These are phyloP conservation scores for Massariosphaeria phaeospora DNA, from an alignment of 495 filamentous ascomycete species.

Conservation along the genomic window DNA sequence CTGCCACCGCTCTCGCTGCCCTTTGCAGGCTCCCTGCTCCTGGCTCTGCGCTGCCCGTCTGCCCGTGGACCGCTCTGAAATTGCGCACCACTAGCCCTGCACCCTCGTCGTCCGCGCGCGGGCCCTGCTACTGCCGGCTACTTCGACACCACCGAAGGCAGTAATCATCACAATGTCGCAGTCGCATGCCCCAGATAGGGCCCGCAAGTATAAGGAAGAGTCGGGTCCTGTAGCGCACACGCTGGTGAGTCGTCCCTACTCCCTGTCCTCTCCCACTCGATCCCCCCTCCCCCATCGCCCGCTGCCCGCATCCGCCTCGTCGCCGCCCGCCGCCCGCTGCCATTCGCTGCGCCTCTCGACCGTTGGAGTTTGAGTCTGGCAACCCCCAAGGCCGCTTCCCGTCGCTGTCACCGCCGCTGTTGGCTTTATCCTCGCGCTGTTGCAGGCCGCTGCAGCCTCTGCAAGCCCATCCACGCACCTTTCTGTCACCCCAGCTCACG, in stretches of 20 bases:
- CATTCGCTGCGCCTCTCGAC: conserved; percentile 20
- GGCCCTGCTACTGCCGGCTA: conserved; percentile 15
- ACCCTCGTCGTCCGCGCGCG: conserved; percentile 24
- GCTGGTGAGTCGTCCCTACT: conserved; percentile 37
- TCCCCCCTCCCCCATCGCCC: conserved; percentile 2
- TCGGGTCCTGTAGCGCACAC: conserved; percentile 37
- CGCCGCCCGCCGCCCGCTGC: background rate
- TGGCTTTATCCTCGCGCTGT: conserved; percentile 33
- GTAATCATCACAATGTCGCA: conserved; percentile 40
- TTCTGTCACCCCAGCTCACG: conserved; percentile 32
- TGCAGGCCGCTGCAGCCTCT: conserved; percentile 35
- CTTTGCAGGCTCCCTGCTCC: background rate
- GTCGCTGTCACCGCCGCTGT: conserved; percentile 20
- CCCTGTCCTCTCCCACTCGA: background rate
- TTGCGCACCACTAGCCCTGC: conserved; percentile 27
- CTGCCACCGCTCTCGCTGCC: background rate
- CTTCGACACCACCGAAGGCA: conserved; percentile 10
- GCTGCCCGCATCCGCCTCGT: background rate
- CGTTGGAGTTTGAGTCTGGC: conserved; percentile 17
- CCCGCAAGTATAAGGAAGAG: conserved; percentile 41
- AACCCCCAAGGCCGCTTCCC: conserved; percentile 23
- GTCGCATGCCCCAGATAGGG: conserved; percentile 34
- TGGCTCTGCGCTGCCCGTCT: background rate
- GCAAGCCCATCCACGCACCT: conserved; percentile 35
- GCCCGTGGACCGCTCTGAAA: conserved; percentile 9